Base-by-base conservation (phyloP, 805 yeast species). In the Candida nonsorbophila region DNA sequence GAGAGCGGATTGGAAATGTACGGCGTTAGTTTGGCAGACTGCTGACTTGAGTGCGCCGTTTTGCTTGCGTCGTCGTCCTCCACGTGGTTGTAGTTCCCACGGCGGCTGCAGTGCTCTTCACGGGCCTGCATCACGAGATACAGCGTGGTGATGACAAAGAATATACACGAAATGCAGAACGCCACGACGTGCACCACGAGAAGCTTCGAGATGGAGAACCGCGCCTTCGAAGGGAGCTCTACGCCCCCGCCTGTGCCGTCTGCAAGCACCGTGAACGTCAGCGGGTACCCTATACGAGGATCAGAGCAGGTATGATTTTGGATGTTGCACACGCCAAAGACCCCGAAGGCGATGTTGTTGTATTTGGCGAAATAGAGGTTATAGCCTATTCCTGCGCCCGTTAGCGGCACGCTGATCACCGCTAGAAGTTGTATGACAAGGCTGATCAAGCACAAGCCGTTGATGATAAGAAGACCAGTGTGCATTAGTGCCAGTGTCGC, bases 181-280 rank as follows among this genome's bases (percentile, higher is more conserved):
- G 60, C 64, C 11, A 64, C 44, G 10, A 62, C 59, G 37, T 65
- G 71, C 25, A 63, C 64, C 11, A 63, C 60, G 28, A 65, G 42
- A 16, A 65, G 40, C 41, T 63, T 63, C 20, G 69, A 62, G 20
- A 65, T 52, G 16, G 63, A 47, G 28, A 58, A 58, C 7, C 61
- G 45, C 9, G 67, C 66, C 15, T 45, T 40, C 5, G 68, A 59
- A 7, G 71, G 71, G n/a, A 65, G 49, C 23, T 48, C 53, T 7
- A 63, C 51, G 2, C 53, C 57, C 14, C 25, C 27, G 6, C 20
- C 24, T 10, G 20, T 6, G 46, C 46, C n/a, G n/a, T n/a, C n/a
- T n/a, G 15, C 32, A n/a, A n/a, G n/a, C n/a, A n/a, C n/a, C n/a
- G n/a, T n/a, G n/a, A n/a, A n/a, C n/a, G n/a, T 10, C 20, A 18